Evolutionary conservation across 2,329 filamentous ascomycete species (phyloP), one percentile per base, ranked within the genome.

Genomic region (Emericellopsis atlantica): DNA sequence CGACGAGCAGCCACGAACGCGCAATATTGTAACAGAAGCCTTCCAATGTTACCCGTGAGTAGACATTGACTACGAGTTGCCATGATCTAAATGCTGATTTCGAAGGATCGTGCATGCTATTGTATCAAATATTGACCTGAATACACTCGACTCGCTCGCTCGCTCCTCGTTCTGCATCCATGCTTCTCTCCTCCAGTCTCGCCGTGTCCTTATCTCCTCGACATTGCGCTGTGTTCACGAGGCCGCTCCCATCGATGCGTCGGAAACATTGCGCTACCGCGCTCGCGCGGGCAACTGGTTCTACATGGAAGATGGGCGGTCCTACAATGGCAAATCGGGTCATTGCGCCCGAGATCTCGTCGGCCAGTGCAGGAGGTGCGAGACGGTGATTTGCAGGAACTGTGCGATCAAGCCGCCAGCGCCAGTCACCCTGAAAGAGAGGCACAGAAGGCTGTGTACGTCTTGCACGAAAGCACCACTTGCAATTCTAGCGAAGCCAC

Each of bases 271-370:
- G 47, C 67, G 76, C 14, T 76, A 73, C 51, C 69, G 75, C 23
- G 59, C 74, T 36, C 66, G 73, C 41, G 71, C 73, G 26, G 64
- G 66, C 31, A 73, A 74, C 55, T 76, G 70, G 71, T 71, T 67
- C 52, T 76, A 76, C 50, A 73, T 78, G 65, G 67, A 76, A 45
- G 67, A 75, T 41, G 63, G 64, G 35, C 62, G 76, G 12, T 50
- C 70, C 41, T 68, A 66, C 49, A 65, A 69, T 46, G 81, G 82
- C 40, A 90, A 86, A 59, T 70, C 84, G 23, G 80, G 84, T 5
- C 72, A 73, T 50, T 96, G 90, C 56, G 90, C 90, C 18, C 72
- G 86, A 45, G 90, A 95, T 58, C 75, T 94, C 75, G 90, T 96
- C 5, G 75, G 72, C 34, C 81, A 83, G 49, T 95, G 90, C 59